These are phyloP conservation scores for Voacanga thouarsii DNA, from an alignment of 257 asterid genomes.

Conservation along the genomic window DNA sequence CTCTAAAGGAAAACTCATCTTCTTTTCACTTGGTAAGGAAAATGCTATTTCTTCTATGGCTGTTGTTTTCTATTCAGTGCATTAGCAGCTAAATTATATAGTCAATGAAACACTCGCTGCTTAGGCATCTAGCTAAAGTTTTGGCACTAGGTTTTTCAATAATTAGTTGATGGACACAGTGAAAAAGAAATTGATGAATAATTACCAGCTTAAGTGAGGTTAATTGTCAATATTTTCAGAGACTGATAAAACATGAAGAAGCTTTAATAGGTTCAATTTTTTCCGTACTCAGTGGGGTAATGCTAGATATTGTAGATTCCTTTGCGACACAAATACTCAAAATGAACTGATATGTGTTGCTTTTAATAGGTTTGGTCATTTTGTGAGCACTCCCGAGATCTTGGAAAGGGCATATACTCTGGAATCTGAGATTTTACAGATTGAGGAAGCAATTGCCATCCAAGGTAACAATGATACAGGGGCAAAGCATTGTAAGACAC, in stretches of 20 bases:
- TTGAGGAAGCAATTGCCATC: slow-evolving; percentile 69
- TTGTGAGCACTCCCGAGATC: slow-evolving; percentile 97
- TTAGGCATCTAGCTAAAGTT: not conserved
- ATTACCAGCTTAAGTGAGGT: not conserved
- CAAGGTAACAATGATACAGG: slow-evolving; percentile 60
- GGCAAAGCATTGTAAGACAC: slow-evolving; percentile 51
- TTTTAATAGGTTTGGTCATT: slow-evolving; percentile 84
- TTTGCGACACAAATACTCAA: not conserved
- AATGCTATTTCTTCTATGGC: too few relatives aligned
- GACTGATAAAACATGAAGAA: not conserved
- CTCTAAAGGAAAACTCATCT: not conserved
- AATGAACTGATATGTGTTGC: slow-evolving; percentile 23
- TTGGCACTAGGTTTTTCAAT: not conserved
- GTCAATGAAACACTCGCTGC: not conserved
- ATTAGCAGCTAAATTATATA: too few relatives aligned
- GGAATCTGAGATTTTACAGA: slow-evolving; percentile 89
- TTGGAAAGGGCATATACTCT: slow-evolving; percentile 83
- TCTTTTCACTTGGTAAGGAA: too few relatives aligned
- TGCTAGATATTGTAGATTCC: not conserved
- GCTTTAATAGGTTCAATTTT: not conserved
- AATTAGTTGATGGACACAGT: not conserved
- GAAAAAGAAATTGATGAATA: not conserved
- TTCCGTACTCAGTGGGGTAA: not conserved
- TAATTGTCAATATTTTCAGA: not conserved
- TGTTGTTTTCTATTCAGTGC: too few relatives aligned